Evolutionary conservation across 495 filamentous ascomycete species (phyloP).

Genomic region (Penicillium flavigenum): DNA sequence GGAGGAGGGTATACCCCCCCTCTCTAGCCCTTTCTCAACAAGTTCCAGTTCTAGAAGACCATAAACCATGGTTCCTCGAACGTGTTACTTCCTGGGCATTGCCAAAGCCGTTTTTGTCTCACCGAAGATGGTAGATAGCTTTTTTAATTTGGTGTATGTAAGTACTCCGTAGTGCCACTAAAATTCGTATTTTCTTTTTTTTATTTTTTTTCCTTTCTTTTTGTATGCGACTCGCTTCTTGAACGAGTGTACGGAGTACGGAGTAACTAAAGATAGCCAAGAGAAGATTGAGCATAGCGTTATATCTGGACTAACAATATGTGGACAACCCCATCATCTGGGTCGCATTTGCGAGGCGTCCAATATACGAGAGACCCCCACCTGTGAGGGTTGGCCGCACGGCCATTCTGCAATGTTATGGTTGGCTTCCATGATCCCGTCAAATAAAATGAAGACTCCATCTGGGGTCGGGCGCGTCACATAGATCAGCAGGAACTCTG

Average conservation of each 20-base stretch:
- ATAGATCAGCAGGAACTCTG: slow-evolving; percentile 5
- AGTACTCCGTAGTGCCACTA: no score
- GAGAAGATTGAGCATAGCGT: no score
- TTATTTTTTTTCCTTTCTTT: no score
- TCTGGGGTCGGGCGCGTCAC: slow-evolving; percentile 7
- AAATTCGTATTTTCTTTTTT: no score
- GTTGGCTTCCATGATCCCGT: slow-evolving; percentile 7
- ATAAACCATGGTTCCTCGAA: slow-evolving; percentile 12
- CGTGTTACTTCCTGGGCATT: neutral
- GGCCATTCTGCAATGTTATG: slow-evolving; percentile 4
- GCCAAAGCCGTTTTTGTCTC: no score
- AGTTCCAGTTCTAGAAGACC: neutral
- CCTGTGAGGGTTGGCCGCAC: slow-evolving; percentile 8
- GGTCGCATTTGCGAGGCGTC: slow-evolving; percentile 19
- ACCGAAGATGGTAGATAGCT: no score
- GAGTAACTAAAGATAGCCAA: neutral
- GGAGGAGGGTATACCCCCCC: neutral
- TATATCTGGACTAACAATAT: no score
- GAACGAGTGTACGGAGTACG: neutral
- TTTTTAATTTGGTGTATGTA: no score
- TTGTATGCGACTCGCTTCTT: no score
- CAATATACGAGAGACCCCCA: slow-evolving; percentile 22
- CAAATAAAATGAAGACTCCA: slow-evolving; percentile 7
- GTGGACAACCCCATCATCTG: neutral
- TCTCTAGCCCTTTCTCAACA: neutral